Evolutionary conservation across 1,139 yeast species (phyloP), one percentile per base, ranked within the genome.

Genomic region (Zygosaccharomyces pseudobailii): DNA sequence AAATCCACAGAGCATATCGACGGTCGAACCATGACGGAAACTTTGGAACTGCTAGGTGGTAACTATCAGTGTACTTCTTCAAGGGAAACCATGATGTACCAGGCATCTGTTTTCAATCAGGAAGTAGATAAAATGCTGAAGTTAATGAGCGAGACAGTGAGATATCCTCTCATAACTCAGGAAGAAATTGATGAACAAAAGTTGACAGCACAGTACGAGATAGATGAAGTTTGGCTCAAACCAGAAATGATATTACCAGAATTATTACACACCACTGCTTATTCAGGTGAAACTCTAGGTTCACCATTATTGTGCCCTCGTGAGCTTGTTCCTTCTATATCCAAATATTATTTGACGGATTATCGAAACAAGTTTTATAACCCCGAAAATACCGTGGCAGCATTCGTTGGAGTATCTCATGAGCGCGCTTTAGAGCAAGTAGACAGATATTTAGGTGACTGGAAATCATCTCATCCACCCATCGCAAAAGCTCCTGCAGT

Each of bases 61-160:
- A 92, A 90, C 66, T 89, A 86, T 67, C 90, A 88, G 81, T 87
- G 96, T 62, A 84, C 96, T 1, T 87, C 96, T 1, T 87, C 95
- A 25, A 76, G 98, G 62, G 98, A 92, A 65, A 79, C 94, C 4
- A 77, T 92, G 72, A 80, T 92, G 71, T 92, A 92, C 66, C 97
- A 92, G 67, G 95, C 97, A 2, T 84, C 96, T 1, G 96, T 89
- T 1, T 92, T 92, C 73, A 89, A 90, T 64, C 69, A 78, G 46
- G 96, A 90, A 62, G 82, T 85, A n/a, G 94, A 82, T 39, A 72
- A 74, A 55, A 89, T 94, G 96, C 80, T 87, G 56, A 78, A 78
- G 39, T 72, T 88, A 44, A 73, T 92, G 57, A 72, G 88, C n/a
- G 94, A 89, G 57, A 87, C 97, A 0, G 83, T 90, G 7, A 71